These are phyloP conservation scores for Brassica cretica DNA, from an alignment of 345 rosid genomes.

Conservation along the genomic window DNA sequence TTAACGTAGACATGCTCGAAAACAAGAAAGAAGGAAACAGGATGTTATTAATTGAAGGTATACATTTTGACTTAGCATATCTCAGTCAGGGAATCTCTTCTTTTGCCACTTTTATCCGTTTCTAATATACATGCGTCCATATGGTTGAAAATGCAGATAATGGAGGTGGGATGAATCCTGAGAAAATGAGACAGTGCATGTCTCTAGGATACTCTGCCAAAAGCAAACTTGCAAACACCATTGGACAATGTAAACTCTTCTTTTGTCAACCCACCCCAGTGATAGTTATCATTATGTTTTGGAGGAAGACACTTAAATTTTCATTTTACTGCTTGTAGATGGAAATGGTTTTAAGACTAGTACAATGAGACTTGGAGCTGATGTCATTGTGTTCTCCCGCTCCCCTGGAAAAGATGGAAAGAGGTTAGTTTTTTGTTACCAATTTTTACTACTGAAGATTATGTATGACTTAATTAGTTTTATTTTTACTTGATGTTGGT, in stretches of 20 bases:
- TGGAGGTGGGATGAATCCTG: conserved; percentile 98
- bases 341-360: conserved; percentile 98
- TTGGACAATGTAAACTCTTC: conserved; percentile 75
- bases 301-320: background rate
- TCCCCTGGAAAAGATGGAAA: conserved; percentile 64
- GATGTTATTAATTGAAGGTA: conserved; percentile 88
- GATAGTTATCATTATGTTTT: conserved; percentile 1
- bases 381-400: conserved; percentile 95
- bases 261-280: background rate
- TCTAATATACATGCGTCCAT: background rate
- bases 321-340: conserved; percentile 47
- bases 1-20: conserved; percentile 66
- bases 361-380: conserved; percentile 99
- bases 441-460: background rate
- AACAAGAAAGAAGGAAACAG: conserved; percentile 61
- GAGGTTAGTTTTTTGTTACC: conserved; percentile 45
- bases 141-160: conserved; percentile 56
- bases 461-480: background rate
- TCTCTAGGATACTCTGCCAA: conserved; percentile 92
- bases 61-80: background rate
- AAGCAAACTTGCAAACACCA: conserved; percentile 78
- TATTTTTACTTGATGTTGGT: conserved; percentile 37
- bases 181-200: conserved; percentile 81
- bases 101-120: conserved; percentile 14
- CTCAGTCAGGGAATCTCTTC: background rate